Conservation (phyloP, 1,139 yeast genomes). For the Candida sp. region DNA sequence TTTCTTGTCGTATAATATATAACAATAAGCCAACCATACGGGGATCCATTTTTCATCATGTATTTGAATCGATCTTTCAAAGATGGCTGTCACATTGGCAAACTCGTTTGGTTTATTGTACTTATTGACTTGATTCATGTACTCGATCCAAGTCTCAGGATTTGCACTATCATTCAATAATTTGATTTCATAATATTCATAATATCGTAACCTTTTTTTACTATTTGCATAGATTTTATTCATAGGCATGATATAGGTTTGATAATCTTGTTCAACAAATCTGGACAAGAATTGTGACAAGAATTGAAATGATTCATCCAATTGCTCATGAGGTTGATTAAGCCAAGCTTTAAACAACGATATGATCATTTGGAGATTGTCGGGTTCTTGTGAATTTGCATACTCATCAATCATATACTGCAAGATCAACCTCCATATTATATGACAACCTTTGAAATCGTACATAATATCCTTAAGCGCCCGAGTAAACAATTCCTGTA, state of each 20-base stretch:
- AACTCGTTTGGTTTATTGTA: conserved; percentile 12
- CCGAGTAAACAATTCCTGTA: conserved; percentile 12
- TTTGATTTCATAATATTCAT: conserved; percentile 22
- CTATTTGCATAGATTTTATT: conserved; percentile 31
- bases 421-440: conserved; percentile 31
- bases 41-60: conserved; percentile 15
- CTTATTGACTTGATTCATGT: conserved; percentile 24
- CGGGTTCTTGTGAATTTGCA: conserved; percentile 9
- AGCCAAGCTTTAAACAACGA: conserved; percentile 33
- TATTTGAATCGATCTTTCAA: conserved; percentile 17
- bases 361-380: conserved; percentile 16
- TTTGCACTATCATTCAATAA: conserved; percentile 15
- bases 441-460: conserved; percentile 31
- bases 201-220: conserved; percentile 20
- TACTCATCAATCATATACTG: conserved; percentile 9
- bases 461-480: conserved; percentile 26
- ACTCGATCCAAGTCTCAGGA: conserved; percentile 26
- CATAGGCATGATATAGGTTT: conserved; percentile 33
- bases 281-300: conserved; percentile 43
- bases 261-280: conserved; percentile 26
- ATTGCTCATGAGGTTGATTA: conserved; percentile 35
- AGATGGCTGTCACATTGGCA: conserved; percentile 14
- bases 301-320: conserved; percentile 42
- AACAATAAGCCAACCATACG: conserved; percentile 29
- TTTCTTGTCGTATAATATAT: conserved; percentile 17